Percentiles rank a stretch among this genome's conserved stretches.
Conservation (phyloP, 1,284 basidiomycete species). For the Sphaerobolus stellatus region DNA sequence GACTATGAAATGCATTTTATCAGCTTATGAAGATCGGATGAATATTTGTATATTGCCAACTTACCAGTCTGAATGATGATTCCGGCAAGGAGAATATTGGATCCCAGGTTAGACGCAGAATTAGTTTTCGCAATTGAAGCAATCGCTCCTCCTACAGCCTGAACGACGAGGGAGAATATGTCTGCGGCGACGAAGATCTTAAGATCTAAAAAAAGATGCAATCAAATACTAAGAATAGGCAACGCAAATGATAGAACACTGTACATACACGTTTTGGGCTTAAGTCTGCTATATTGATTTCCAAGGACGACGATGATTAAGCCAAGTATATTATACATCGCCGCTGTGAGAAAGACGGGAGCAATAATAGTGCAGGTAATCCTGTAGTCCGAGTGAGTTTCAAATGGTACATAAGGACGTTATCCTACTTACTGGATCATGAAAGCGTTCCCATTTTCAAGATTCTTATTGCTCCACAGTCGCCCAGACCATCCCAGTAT, state of each 20-base stretch:
- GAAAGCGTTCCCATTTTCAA: slow-evolving; percentile 1
- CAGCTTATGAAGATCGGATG: neutral
- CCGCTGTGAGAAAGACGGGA: slow-evolving; percentile 56
- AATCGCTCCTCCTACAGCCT: slow-evolving; percentile 54
- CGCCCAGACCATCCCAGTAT: slow-evolving; percentile 12
- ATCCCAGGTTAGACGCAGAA: neutral
- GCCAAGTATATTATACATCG: slow-evolving; percentile 55
- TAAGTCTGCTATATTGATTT: slow-evolving; percentile 47
- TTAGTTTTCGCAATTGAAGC: slow-evolving; percentile 39
- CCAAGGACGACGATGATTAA: slow-evolving; percentile 45
- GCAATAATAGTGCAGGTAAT: slow-evolving; percentile 47
- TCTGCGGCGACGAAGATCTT: slow-evolving; percentile 52
- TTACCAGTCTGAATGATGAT: slow-evolving; percentile 55
- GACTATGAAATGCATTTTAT: neutral
- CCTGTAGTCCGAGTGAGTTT: slow-evolving; percentile 26
- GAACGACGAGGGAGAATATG: slow-evolving; percentile 50
- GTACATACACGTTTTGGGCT: slow-evolving; percentile 19
- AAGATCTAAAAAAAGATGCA: slow-evolving; percentile 37
- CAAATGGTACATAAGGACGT: neutral
- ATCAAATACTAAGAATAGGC: neutral
- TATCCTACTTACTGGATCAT: slow-evolving; percentile 8
- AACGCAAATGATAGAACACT: neutral
- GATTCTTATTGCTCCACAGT: slow-evolving; percentile 1
- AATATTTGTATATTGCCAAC: too few relatives aligned
- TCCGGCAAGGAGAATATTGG: slow-evolving; percentile 56